phyloP scores from a whole-genome alignment of 192 early-diverging fungal species.

The Dimargaris verticillata region DNA sequence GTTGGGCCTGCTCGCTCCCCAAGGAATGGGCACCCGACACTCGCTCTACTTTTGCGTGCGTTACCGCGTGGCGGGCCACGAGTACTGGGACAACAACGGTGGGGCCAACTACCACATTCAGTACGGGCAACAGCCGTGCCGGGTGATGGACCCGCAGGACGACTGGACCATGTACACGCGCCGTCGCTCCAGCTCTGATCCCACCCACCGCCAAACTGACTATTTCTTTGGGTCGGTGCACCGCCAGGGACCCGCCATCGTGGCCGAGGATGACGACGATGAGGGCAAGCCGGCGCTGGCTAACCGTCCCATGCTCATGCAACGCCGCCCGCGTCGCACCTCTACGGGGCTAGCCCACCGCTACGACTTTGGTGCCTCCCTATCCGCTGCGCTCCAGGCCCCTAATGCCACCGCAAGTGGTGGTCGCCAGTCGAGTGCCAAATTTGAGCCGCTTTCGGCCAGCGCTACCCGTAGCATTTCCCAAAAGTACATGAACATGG shows the following conservation, averaged over 20 bases:
- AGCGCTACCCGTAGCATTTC: slow-evolving; percentile 10
- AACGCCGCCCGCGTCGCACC: neutral
- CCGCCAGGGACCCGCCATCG: neutral
- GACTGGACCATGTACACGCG: neutral
- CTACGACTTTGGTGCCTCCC: slow-evolving; percentile 24
- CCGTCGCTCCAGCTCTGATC: slow-evolving; percentile 10
- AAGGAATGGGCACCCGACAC: slow-evolving; percentile 12
- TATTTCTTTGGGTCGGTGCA: slow-evolving; percentile 5
- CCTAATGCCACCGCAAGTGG: neutral
- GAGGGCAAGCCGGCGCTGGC: neutral
- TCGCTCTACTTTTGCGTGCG: slow-evolving; percentile 43
- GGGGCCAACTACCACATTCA: slow-evolving; percentile 67
- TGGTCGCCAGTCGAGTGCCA: neutral
- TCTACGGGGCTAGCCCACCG: slow-evolving; percentile 14
- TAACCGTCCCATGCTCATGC: neutral
- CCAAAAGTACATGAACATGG: slow-evolving; percentile 11
- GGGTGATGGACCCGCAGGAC: neutral
- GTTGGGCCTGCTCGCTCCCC: slow-evolving; percentile 35
- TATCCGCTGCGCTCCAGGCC: slow-evolving; percentile 14
- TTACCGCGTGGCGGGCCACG: slow-evolving; percentile 49
- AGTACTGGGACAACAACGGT: slow-evolving; percentile 91
- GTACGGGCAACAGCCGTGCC: neutral
- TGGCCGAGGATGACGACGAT: neutral
- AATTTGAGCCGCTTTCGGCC: slow-evolving; percentile 8
- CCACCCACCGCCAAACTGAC: slow-evolving; percentile 9